Evolutionary conservation across 805 yeast species (phyloP), one percentile per base, ranked within the genome.

Genomic region (Myxozyma monticola): DNA sequence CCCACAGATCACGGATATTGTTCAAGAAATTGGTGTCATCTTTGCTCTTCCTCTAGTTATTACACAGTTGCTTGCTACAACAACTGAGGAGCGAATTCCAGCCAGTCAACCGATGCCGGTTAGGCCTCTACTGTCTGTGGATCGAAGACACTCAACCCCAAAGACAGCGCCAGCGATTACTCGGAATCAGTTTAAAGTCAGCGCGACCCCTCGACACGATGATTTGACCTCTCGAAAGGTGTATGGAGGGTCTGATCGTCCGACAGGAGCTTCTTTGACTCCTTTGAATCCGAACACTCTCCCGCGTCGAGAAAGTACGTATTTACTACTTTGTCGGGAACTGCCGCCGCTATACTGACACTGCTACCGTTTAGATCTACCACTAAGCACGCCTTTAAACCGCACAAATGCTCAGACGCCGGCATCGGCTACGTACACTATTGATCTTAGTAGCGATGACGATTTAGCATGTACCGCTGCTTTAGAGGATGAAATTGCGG

Each of bases 381-480:
- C n/a, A n/a, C n/a, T n/a, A n/a, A n/a, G n/a, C n/a, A n/a, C n/a
- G n/a, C n/a, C n/a, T n/a, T n/a, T n/a, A n/a, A n/a, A n/a, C n/a
- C n/a, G n/a, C n/a, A n/a, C n/a, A n/a, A n/a, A n/a, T n/a, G n/a
- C n/a, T n/a, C n/a, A n/a, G n/a, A n/a, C n/a, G n/a, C n/a, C n/a
- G n/a, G 34, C 41, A 8, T 17, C 48, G 6, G 30, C 48, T 14
- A 31, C 45, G 3, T 31, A 43, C 36, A 53, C 59, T 4, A 54
- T 54, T 12, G 47, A 53, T 15, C 51, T 54, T 5, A 45, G 46
- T 10, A 51, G 57, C 39, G 58, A 54, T 18, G 49, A 47, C 9
- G 47, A 22, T 14, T 14, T 12, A 20, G 9, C 20, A 18, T 5
- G n/a, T 20, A n/a, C 17, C 21, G 20, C 18, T 12, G 14, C 42